phyloP scores from a whole-genome alignment of 139 green algal genomes.

The Microglena sp. region DNA sequence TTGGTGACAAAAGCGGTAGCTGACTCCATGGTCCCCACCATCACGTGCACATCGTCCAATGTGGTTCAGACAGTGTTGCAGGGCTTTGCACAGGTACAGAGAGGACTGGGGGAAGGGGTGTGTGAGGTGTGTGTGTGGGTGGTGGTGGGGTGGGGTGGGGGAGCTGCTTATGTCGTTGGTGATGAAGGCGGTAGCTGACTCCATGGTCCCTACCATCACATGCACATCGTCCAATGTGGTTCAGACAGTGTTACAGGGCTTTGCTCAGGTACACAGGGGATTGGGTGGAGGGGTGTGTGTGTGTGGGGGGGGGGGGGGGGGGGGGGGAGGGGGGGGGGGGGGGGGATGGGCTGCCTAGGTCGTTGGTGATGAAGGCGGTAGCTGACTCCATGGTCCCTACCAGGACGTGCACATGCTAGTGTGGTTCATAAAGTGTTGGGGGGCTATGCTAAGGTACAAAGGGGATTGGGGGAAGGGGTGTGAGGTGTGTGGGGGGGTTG shows the following conservation, averaged over 20 bases:
- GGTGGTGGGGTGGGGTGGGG: no score
- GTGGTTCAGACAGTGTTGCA: constrained; percentile 95
- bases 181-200: constrained; percentile 64
- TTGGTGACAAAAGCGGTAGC: constrained; percentile 75
- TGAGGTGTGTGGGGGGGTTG: no score
- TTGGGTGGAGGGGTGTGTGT: no score
- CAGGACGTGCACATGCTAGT: constrained; percentile 98
- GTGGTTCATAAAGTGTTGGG: constrained; percentile 95
- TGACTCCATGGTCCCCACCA: constrained; percentile 83
- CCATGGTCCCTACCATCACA: constrained; percentile 91
- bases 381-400: constrained; percentile 81
- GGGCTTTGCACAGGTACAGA: constrained; percentile 74
- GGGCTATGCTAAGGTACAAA: constrained; percentile 73
- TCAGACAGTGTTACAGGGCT: constrained; percentile 87
- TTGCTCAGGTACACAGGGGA: constrained; percentile 74
- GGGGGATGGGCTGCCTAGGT: no score
- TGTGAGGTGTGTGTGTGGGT: no score
- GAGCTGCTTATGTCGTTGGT: no score
- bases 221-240: constrained; percentile 99
- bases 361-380: constrained; percentile 57
- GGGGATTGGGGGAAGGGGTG: no score
- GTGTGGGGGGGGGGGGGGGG: no score
- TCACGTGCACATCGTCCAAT: constrained; percentile 98
- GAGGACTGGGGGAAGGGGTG: no score
- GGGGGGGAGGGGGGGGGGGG: no score